Percentiles rank a stretch among this genome's conserved stretches.
phyloP scores from a whole-genome alignment of 2,329 filamentous ascomycete species.

The Lojkania enalia region DNA sequence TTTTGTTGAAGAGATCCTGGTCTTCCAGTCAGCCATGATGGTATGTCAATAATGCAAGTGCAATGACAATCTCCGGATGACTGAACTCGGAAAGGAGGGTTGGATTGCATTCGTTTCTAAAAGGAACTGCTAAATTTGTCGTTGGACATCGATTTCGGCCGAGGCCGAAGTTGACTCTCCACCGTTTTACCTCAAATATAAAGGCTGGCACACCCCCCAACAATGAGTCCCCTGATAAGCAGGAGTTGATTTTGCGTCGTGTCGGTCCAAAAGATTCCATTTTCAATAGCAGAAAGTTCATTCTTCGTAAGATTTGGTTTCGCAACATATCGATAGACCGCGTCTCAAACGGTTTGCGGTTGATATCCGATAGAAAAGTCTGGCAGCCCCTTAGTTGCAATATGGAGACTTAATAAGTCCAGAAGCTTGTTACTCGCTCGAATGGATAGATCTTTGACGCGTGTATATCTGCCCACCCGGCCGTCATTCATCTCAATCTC shows the following conservation, averaged over 20 bases:
- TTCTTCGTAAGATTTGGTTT: conserved; percentile 28
- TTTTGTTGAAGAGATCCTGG: conserved; percentile 52
- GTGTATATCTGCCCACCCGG: conserved; percentile 49
- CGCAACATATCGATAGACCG: conserved; percentile 53
- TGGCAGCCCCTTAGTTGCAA: conserved; percentile 51
- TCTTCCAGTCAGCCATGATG: conserved; percentile 59
- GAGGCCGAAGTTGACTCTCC: conserved; percentile 67
- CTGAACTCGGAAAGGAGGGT: conserved; percentile 66
- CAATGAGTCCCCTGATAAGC: conserved; percentile 60
- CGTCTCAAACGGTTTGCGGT: conserved; percentile 27
- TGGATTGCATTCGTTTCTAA: conserved; percentile 66
- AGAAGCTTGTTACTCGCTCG: conserved; percentile 42
- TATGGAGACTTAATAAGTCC: conserved; percentile 26
- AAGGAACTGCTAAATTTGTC: conserved; percentile 61
- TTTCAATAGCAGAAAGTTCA: conserved; percentile 32
- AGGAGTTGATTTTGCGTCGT: conserved; percentile 46
- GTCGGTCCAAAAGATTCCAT: conserved; percentile 44
- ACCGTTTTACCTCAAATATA: conserved; percentile 60
- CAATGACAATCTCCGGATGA: conserved; percentile 48
- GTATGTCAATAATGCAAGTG: not conserved
- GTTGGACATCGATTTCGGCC: conserved; percentile 56
- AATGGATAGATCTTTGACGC: conserved; percentile 52
- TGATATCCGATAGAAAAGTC: conserved; percentile 52
- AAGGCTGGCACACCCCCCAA: conserved; percentile 59
- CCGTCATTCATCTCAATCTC: conserved; percentile 50